Evolutionary conservation across 2,329 filamentous ascomycete genomes (phyloP), one percentile per base, ranked within the genome.

Genomic region (Huntiella abstrusa): DNA sequence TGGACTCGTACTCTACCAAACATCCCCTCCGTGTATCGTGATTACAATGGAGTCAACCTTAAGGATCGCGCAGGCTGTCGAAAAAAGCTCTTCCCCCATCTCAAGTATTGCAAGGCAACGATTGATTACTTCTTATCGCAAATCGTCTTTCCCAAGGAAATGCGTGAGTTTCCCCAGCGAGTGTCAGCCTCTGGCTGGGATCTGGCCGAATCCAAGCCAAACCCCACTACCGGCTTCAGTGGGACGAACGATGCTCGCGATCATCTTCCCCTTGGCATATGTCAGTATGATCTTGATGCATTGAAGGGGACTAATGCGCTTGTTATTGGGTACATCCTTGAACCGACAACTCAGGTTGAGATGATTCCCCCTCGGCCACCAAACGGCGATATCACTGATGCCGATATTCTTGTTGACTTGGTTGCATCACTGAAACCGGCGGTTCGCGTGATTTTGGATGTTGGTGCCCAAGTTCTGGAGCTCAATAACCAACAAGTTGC

Each of bases 391-490:
- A 51, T 52, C 2, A 57, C 59, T 0, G 56, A 66, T 44, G 64
- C 65, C 0, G 55, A 64, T 7, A 50, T 54, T 1, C 54, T 81
- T 0, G 54, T 85, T 0, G 32, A 57, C 0, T 55, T 64, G 3
- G 60, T 80, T 0, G 55, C 60, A 0, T 40, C 40, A 0, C 57
- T 71, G 39, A 38, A 61, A 0, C 59, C 61, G 0, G 55, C 59
- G 0, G 62, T 71, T 0, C 65, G 68, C 0, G 77, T 85, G 0
- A 68, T 86, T 1, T 62, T 86, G 0, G 80, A 86, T 51, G 78
- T 81, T 0, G 80, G 81, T 0, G 80, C 81, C 0, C 73, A 79
- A 42, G 70, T 86, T 4, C 56, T 86, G 0, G 79, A 85, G 32
- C 57, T 77, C 0, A 64, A 60, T 11, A 83, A 83, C 51, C 2